phyloP scores from a whole-genome alignment of 2,329 filamentous ascomycete species.

The Rachicladosporium sp. region DNA sequence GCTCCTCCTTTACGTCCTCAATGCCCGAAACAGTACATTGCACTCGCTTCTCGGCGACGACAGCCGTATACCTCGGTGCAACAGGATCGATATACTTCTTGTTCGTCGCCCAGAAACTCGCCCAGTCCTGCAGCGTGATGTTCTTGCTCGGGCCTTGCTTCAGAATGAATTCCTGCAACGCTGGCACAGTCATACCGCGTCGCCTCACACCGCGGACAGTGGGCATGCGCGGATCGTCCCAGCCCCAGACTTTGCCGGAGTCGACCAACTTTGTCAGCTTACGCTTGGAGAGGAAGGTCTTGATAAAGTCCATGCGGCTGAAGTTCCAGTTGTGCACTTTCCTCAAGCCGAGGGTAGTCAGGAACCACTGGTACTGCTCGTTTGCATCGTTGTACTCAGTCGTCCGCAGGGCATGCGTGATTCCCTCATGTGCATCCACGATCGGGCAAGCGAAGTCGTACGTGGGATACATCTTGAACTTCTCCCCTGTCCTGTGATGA shows the following conservation, averaged over 20 bases:
- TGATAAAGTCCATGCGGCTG: conserved; percentile 70
- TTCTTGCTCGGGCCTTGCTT: conserved; percentile 76
- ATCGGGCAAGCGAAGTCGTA: conserved; percentile 81
- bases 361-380: conserved; percentile 77
- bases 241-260: conserved; percentile 62
- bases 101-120: conserved; percentile 44
- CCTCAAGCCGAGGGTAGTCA: conserved; percentile 59
- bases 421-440: conserved; percentile 67
- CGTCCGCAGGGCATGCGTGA: conserved; percentile 71
- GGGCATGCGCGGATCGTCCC: conserved; percentile 80
- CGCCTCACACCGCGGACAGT: conserved; percentile 69
- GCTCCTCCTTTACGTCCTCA: conserved; percentile 44
- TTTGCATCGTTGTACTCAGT: conserved; percentile 84
- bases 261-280: conserved; percentile 78
- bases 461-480: conserved; percentile 78
- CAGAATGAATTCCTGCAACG: conserved; percentile 70
- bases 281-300: conserved; percentile 72
- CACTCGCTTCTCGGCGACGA: conserved; percentile 59
- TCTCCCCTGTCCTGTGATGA: conserved; percentile 67
- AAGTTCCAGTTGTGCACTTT: conserved; percentile 80
- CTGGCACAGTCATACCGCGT: conserved; percentile 66
- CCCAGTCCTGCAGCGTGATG: conserved; percentile 76
- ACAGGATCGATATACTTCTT: conserved; percentile 41
- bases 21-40: conserved; percentile 19
- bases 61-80: conserved; percentile 37